Conservation (phyloP, 2,329 filamentous ascomycete genomes). For the Fusarium goolgardi region DNA sequence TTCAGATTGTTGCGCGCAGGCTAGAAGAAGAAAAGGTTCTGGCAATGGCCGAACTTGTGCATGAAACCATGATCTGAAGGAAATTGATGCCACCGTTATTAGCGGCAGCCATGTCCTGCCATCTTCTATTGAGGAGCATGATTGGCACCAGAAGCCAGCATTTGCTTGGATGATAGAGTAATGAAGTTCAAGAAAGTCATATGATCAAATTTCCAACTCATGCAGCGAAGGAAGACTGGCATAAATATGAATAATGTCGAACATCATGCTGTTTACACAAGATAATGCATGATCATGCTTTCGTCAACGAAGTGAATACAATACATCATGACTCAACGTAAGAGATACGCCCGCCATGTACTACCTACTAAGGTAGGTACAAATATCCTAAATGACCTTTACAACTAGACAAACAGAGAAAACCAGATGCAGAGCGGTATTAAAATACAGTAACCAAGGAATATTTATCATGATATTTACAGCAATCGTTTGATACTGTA, state of each 20-base stretch:
- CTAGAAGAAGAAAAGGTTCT: constrained; percentile 57
- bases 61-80: constrained; percentile 13
- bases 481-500: background rate
- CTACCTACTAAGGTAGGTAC: too few species aligned
- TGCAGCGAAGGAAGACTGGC: background rate
- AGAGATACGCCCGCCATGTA: background rate
- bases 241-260: background rate
- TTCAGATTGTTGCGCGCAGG: constrained; percentile 58
- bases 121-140: background rate
- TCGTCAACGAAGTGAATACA: background rate
- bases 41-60: constrained; percentile 41
- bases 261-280: background rate
- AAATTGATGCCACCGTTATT: background rate
- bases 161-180: background rate
- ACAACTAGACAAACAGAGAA: background rate
- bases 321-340: background rate
- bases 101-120: background rate
- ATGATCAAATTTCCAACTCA: background rate
- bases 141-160: background rate
- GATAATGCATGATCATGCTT: background rate
- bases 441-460: background rate
- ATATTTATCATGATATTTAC: background rate
- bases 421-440: background rate
- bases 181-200: background rate
- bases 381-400: background rate